These are phyloP conservation scores for Colletotrichum aenigma DNA, from an alignment of 2,329 filamentous ascomycete species.

Conservation along the genomic window DNA sequence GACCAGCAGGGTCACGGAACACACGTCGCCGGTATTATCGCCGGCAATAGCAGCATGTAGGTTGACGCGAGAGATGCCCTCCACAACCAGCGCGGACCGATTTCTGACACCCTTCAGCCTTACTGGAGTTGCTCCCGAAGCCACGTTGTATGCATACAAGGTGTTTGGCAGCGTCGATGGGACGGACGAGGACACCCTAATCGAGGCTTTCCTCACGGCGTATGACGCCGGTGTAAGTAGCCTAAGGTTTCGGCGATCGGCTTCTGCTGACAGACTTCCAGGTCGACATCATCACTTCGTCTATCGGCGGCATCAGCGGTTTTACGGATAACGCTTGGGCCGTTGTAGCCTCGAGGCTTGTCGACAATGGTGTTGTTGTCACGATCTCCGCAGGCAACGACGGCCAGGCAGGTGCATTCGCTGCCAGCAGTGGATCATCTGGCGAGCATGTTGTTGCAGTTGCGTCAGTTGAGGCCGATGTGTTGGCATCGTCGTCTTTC, in stretches of 20 bases:
- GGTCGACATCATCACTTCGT: slow-evolving; percentile 29
- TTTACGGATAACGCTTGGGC: slow-evolving; percentile 31
- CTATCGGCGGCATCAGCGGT: slow-evolving; percentile 21
- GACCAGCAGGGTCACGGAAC: slow-evolving; percentile 40
- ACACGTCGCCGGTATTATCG: slow-evolving; percentile 35
- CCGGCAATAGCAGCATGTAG: slow-evolving; percentile 16
- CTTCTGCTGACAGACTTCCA: not conserved
- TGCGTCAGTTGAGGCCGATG: slow-evolving; percentile 40
- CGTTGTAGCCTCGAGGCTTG: slow-evolving; percentile 43
- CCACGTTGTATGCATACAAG: slow-evolving; percentile 15
- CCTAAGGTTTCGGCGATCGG: not conserved
- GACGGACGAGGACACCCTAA: slow-evolving; percentile 19
- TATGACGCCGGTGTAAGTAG: slow-evolving; percentile 12
- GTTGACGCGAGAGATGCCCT: not conserved
- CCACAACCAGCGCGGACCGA: not conserved
- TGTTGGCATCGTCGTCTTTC: slow-evolving; percentile 10
- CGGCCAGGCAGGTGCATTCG: slow-evolving; percentile 45
- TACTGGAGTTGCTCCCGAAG: slow-evolving; percentile 11
- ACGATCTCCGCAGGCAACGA: slow-evolving; percentile 49
- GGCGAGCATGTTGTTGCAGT: slow-evolving; percentile 46
- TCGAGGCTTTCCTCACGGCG: slow-evolving; percentile 14
- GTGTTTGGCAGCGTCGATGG: slow-evolving; percentile 9
- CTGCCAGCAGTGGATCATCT: slow-evolving; percentile 39
- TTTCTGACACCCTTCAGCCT: not conserved
- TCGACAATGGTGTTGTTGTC: slow-evolving; percentile 44